These are phyloP conservation scores for Colletotrichum karsti DNA, from an alignment of 2,329 filamentous ascomycete species.

Conservation along the genomic window DNA sequence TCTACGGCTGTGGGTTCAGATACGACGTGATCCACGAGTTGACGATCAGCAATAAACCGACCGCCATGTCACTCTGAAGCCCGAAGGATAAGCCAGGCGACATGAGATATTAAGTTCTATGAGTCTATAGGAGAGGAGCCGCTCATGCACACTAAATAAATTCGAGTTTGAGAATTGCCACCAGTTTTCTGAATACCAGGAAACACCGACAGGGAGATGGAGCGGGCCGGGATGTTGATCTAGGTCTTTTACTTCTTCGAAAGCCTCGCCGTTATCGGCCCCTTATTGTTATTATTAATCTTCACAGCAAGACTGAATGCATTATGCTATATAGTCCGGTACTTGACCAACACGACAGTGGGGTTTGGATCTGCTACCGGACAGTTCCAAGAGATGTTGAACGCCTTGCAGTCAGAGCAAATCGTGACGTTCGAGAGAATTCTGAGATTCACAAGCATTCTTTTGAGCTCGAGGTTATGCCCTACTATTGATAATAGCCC, in stretches of 20 bases:
- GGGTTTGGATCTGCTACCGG: not conserved
- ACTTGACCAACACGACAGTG: not conserved
- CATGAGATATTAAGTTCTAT: not conserved
- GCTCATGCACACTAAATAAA: not conserved
- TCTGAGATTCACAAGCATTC: not conserved
- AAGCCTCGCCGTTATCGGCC: not conserved
- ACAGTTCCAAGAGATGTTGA: not conserved
- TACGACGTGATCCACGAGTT: not conserved
- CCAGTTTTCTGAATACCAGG: not conserved
- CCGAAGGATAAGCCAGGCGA: not conserved
- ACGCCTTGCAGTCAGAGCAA: not conserved
- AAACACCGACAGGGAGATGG: not conserved
- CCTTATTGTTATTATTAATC: not conserved
- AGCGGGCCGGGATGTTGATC: not conserved
- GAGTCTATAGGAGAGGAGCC: not conserved
- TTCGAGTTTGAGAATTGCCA: not conserved
- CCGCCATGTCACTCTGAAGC: not conserved
- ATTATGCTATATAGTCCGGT: not conserved
- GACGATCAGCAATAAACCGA: not conserved
- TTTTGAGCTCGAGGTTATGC: not conserved
- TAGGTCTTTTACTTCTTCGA: not conserved
- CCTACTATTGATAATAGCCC: not conserved
- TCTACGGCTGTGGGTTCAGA: not conserved
- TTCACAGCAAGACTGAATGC: not conserved
- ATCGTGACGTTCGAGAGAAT: not conserved